A percentile compares a stretch with the other conserved stretches of the same genome.
Conservation (phyloP, 371 early-diverging fungal genomes). For the Zancudomyces culisetae region DNA sequence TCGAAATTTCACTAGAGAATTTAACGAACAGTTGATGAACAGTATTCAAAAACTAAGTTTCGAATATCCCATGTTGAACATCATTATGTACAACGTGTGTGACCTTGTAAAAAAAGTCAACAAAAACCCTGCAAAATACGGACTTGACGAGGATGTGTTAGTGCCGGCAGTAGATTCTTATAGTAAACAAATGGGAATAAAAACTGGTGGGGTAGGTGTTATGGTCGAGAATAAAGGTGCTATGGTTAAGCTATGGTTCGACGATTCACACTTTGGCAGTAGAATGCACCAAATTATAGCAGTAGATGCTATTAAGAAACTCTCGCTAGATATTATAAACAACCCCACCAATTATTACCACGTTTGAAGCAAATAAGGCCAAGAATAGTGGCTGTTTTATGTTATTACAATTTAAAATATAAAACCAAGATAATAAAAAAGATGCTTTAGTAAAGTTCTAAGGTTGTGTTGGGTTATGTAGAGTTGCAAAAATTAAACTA, state of each 20-base stretch:
- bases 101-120: background rate
- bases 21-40: background rate
- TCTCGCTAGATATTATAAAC: background rate
- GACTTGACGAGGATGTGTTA: constrained; percentile 1
- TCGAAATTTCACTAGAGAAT: background rate
- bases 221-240: background rate
- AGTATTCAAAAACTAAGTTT: background rate
- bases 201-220: background rate
- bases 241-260: background rate
- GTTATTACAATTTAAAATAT: too few relatives aligned
- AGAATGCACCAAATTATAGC: constrained; percentile 1
- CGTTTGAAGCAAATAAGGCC: too few relatives aligned
- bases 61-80: background rate
- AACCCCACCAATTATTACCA: background rate
- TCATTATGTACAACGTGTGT: background rate
- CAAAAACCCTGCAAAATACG: background rate
- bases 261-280: constrained; percentile 1
- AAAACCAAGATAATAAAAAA: too few relatives aligned
- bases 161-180: background rate
- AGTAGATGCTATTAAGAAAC: background rate
- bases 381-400: too few relatives aligned
- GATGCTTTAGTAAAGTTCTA: too few relatives aligned
- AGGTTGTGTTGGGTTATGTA: too few relatives aligned
- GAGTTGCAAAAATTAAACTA: too few relatives aligned
- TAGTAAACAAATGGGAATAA: background rate